Conservation (phyloP, 306 rosid species). For the Arachis stenosperma region DNA sequence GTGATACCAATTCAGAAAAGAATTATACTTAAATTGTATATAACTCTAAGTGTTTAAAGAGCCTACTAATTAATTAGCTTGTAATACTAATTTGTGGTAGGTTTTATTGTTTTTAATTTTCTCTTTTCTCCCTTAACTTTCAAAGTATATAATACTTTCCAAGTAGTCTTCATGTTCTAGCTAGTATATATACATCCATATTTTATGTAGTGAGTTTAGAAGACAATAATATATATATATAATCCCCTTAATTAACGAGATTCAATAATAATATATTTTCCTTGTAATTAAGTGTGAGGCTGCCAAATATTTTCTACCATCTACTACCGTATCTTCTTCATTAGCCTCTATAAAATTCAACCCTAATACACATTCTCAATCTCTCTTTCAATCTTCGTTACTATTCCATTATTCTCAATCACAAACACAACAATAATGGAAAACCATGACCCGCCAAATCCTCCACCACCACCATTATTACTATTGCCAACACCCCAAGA, state of each 20-base stretch:
- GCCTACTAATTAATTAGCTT: no score
- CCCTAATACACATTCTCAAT: constrained; percentile 38
- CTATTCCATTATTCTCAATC: not conserved
- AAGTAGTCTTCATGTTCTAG: no score
- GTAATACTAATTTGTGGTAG: no score
- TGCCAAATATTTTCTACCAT: constrained; percentile 70
- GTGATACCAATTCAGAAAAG: no score
- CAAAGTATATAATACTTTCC: no score
- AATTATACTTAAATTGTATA: no score
- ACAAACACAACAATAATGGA: constrained; percentile 44
- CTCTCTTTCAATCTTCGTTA: constrained; percentile 40
- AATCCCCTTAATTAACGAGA: not conserved
- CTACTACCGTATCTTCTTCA: constrained; percentile 42
- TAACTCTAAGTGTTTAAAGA: no score
- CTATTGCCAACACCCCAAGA: constrained; percentile 6
- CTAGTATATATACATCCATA: no score
- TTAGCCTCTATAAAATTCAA: constrained; percentile 46
- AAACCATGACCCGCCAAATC: constrained; percentile 44
- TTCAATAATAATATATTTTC: not conserved
- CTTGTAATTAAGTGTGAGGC: constrained; percentile 16
- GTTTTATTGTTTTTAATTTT: no score
- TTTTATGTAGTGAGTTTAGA: no score
- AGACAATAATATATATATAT: no score
- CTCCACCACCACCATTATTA: constrained; percentile 29
- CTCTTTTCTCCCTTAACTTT: no score